phyloP scores from a whole-genome alignment of 768 basidiomycete species.

The Kwoniella sp. region DNA sequence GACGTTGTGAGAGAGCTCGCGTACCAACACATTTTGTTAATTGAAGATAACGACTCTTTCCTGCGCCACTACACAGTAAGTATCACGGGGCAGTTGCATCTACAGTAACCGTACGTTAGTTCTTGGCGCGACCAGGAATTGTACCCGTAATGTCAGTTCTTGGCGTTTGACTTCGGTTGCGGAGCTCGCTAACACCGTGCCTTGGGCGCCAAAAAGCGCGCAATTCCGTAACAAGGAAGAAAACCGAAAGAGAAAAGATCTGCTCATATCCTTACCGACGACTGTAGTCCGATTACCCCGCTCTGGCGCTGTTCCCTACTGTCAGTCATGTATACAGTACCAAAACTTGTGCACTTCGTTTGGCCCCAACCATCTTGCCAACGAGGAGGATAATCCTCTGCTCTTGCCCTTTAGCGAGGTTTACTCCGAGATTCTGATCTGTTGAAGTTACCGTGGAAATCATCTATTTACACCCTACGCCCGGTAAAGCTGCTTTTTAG shows the following conservation, averaged over 20 bases:
- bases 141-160: background rate
- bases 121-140: background rate
- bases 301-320: background rate
- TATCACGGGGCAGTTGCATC: too few species aligned
- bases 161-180: slow-evolving; percentile 1
- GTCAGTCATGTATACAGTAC: background rate
- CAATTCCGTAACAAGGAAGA: background rate
- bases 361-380: background rate
- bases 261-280: background rate
- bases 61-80: too few species aligned
- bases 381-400: background rate
- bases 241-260: background rate
- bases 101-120: background rate
- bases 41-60: too few species aligned
- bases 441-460: background rate
- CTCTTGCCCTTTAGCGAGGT: background rate
- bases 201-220: background rate
- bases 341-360: background rate
- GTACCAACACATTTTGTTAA: too few species aligned
- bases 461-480: background rate
- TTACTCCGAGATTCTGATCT: background rate
- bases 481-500: background rate
- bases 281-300: background rate
- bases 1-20: too few species aligned
- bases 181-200: background rate